phyloP scores from a whole-genome alignment of 768 basidiomycete genomes.

The Russula virescens region DNA sequence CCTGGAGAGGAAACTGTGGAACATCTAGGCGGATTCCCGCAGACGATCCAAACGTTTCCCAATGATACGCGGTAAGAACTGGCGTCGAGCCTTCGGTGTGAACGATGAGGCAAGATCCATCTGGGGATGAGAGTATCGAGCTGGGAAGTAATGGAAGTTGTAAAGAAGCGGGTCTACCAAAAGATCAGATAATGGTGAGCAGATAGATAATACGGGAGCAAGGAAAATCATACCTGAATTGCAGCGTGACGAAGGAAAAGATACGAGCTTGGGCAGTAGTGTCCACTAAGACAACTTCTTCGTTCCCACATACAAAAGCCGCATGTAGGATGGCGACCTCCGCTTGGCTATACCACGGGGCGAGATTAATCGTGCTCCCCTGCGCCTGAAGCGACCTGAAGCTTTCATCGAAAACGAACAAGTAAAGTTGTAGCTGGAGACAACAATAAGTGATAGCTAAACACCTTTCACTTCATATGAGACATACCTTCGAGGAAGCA shows the following conservation, averaged over 20 bases:
- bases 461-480: neutral
- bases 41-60: slow-evolving; percentile 50
- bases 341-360: slow-evolving; percentile 37
- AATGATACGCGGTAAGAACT: slow-evolving; percentile 43
- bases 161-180: slow-evolving; percentile 40
- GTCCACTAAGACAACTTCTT: slow-evolving; percentile 51
- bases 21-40: slow-evolving; percentile 39
- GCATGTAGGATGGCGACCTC: slow-evolving; percentile 32
- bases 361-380: slow-evolving; percentile 39
- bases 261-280: slow-evolving; percentile 39
- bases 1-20: slow-evolving; percentile 26
- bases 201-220: too few relatives aligned
- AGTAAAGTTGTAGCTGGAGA: slow-evolving; percentile 34
- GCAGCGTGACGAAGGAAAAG: slow-evolving; percentile 49
- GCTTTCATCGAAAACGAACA: slow-evolving; percentile 44
- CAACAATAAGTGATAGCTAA: neutral
- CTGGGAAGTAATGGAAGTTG: slow-evolving; percentile 34
- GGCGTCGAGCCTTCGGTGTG: slow-evolving; percentile 18
- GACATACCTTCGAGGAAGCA: slow-evolving; percentile 36
- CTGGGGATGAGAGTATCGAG: slow-evolving; percentile 44
- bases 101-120: slow-evolving; percentile 47
- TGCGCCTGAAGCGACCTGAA: slow-evolving; percentile 38
- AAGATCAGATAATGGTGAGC: neutral
- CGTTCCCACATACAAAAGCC: slow-evolving; percentile 44
- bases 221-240: slow-evolving; percentile 41